phyloP scores from a whole-genome alignment of 208 protist genomes.

The Wallacemonas rigidus region DNA sequence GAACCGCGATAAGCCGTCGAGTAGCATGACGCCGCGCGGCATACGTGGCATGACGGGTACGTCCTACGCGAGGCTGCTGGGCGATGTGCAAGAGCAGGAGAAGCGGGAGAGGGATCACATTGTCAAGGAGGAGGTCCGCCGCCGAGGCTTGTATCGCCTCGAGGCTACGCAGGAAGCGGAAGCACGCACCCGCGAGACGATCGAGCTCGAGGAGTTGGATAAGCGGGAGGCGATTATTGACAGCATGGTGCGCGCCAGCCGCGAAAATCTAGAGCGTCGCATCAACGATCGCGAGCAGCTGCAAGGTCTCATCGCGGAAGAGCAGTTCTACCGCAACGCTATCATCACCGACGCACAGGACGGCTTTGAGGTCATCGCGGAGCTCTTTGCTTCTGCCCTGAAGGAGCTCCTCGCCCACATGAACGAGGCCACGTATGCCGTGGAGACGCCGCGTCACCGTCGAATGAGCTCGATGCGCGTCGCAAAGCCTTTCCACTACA shows the following conservation, averaged over 20 bases:
- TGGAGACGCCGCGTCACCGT: slow-evolving; percentile 47
- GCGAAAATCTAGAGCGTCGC: slow-evolving; percentile 60
- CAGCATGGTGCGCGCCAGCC: slow-evolving; percentile 48
- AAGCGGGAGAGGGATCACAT: slow-evolving; percentile 40
- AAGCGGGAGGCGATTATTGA: slow-evolving; percentile 57
- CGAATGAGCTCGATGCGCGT: slow-evolving; percentile 44
- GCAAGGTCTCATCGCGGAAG: slow-evolving; percentile 43
- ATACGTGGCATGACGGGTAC: slow-evolving; percentile 3
- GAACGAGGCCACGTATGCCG: slow-evolving; percentile 28
- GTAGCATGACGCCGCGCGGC: slow-evolving; percentile 3
- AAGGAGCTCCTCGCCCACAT: slow-evolving; percentile 42
- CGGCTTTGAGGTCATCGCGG: slow-evolving; percentile 61
- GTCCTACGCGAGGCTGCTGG: slow-evolving; percentile 28
- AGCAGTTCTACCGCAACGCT: slow-evolving; percentile 71
- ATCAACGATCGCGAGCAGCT: slow-evolving; percentile 55
- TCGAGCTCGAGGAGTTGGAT: slow-evolving; percentile 56
- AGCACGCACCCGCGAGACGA: slow-evolving; percentile 36
- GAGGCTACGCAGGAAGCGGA: slow-evolving; percentile 53
- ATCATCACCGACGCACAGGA: slow-evolving; percentile 74
- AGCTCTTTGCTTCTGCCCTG: slow-evolving; percentile 54
- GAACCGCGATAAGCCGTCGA: slow-evolving; percentile 14
- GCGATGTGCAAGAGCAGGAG: slow-evolving; percentile 51
- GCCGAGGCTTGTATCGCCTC: slow-evolving; percentile 51
- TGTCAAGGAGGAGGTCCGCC: slow-evolving; percentile 50
- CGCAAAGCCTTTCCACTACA: slow-evolving; percentile 87